A percentile compares a stretch with the other conserved stretches of the same genome.
These are phyloP conservation scores for Fusarium austroafricanum DNA, from an alignment of 2,329 filamentous ascomycete genomes.

Conservation along the genomic window DNA sequence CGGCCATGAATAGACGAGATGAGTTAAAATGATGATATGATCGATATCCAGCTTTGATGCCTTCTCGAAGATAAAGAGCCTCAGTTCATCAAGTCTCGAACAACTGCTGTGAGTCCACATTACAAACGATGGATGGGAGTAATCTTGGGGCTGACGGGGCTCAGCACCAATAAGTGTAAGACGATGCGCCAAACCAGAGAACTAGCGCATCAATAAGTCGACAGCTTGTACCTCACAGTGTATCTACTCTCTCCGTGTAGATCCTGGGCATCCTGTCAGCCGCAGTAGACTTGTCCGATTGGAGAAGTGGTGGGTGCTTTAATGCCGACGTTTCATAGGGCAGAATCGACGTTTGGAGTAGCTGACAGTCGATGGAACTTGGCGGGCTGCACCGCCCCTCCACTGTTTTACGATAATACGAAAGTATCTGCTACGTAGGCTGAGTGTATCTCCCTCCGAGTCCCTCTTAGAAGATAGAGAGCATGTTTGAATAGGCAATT, in stretches of 20 bases:
- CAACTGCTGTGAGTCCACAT: not conserved
- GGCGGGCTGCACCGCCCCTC: conserved; percentile 30
- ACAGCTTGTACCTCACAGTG: conserved; percentile 22
- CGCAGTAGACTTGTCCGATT: conserved; percentile 31
- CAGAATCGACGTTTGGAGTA: conserved; percentile 19
- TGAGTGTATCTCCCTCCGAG: not conserved
- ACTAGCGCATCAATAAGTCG: conserved; percentile 16
- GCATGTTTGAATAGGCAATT: not conserved
- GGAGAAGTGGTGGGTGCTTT: conserved; percentile 9
- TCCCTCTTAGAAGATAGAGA: too few relatives aligned
- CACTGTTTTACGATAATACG: conserved; percentile 12
- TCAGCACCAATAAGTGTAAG: conserved; percentile 31
- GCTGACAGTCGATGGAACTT: not conserved
- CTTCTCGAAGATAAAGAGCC: not conserved
- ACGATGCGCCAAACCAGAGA: conserved; percentile 19
- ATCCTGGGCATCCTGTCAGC: conserved; percentile 34
- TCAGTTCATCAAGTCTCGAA: not conserved
- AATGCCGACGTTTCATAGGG: conserved; percentile 37
- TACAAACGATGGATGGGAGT: conserved; percentile 1
- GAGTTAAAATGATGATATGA: not conserved
- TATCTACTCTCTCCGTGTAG: not conserved
- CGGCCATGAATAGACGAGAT: not conserved
- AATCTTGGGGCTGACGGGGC: conserved; percentile 34
- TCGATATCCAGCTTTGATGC: not conserved
- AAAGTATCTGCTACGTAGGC: not conserved